Percentiles rank a stretch among this genome's conserved stretches.
phyloP scores from a whole-genome alignment of 2,329 filamentous ascomycete species.

The Lecanoromycetidae sp. region DNA sequence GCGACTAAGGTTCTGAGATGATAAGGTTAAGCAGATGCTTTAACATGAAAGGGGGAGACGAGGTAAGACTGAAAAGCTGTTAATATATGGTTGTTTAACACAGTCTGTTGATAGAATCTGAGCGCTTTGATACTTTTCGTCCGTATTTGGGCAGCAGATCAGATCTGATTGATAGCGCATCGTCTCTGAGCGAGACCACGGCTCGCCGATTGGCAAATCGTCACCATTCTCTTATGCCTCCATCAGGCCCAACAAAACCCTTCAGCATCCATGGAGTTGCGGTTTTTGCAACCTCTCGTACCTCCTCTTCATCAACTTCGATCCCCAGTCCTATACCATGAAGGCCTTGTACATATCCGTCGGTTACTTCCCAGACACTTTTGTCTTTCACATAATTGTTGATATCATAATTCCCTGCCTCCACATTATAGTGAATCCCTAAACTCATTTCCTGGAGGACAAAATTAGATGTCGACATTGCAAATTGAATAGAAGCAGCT shows the following conservation, averaged over 20 bases:
- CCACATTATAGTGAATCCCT: conserved; percentile 65
- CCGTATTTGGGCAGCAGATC: too few species aligned
- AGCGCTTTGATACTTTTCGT: too few species aligned
- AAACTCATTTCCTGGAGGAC: conserved; percentile 67
- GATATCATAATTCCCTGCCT: conserved; percentile 50
- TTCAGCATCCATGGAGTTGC: conserved; percentile 54
- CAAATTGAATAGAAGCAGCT: conserved; percentile 59
- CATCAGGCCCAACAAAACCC: conserved; percentile 56
- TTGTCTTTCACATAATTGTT: conserved; percentile 54
- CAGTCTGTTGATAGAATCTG: too few species aligned
- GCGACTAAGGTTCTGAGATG: too few species aligned
- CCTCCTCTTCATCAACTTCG: conserved; percentile 57
- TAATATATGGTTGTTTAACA: too few species aligned
- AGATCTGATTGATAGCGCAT: too few species aligned
- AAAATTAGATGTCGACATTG: conserved; percentile 50
- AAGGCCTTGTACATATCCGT: conserved; percentile 44
- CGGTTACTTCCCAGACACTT: conserved; percentile 52
- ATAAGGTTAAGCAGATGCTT: too few species aligned
- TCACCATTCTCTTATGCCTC: conserved; percentile 57
- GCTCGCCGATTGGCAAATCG: too few species aligned
- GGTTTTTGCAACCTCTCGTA: conserved; percentile 46
- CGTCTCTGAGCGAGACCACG: too few species aligned
- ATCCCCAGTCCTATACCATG: conserved; percentile 42
- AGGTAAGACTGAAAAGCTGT: too few species aligned
- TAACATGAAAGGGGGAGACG: too few species aligned